Evolutionary conservation across 805 yeast genomes (phyloP).

Genomic region (Ogataea naganishii): DNA sequence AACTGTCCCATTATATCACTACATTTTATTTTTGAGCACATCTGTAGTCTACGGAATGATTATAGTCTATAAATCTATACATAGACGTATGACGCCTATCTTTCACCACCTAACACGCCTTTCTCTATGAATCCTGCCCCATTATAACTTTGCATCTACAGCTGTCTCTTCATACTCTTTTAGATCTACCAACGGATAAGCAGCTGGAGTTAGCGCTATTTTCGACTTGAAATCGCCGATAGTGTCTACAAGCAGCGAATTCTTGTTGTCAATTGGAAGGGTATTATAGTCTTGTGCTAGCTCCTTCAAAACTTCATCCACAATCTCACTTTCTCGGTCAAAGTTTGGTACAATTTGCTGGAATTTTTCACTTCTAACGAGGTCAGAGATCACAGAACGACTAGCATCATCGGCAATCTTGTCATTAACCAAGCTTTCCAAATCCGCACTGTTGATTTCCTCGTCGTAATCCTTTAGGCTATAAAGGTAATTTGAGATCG

Average conservation of each 20-base stretch:
- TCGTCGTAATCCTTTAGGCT: constrained; percentile 17
- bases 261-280: constrained; percentile 7
- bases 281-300: constrained; percentile 8
- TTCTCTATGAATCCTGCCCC: neutral
- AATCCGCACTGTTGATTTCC: constrained; percentile 16
- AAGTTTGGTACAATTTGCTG: constrained; percentile 11
- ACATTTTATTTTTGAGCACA: no score
- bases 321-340: constrained; percentile 10
- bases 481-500: constrained; percentile 21
- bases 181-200: constrained; percentile 36
- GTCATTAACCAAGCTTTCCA: constrained; percentile 14
- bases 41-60: no score
- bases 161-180: no score
- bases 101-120: constrained; percentile 1
- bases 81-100: no score
- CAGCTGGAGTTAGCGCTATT: constrained; percentile 49
- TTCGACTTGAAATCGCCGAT: constrained; percentile 49
- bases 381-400: no score
- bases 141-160: no score
- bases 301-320: constrained; percentile 8
- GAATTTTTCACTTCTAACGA: constrained; percentile 12
- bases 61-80: no score
- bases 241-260: constrained; percentile 36
- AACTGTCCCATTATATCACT: no score
- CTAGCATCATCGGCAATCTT: constrained; percentile 7